Evolutionary conservation across 2,329 filamentous ascomycete species (phyloP).

Genomic region (Fusarium zealandicum): DNA sequence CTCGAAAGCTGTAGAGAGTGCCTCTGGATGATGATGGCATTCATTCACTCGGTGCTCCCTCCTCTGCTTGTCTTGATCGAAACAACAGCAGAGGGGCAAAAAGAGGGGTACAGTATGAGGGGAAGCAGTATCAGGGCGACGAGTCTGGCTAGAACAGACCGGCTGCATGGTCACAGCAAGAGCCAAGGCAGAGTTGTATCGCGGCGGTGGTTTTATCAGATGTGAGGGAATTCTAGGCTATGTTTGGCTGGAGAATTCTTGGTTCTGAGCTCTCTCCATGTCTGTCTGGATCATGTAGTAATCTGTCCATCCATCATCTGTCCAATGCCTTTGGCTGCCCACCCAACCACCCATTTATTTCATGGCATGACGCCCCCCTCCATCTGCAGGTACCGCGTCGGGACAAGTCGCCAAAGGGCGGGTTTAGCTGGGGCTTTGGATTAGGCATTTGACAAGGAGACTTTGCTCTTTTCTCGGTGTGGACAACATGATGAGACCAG

Average conservation of each 20-base stretch:
- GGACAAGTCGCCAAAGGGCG: slow-evolving; percentile 26
- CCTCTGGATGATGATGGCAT: not conserved
- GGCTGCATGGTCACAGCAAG: slow-evolving; percentile 18
- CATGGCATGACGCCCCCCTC: slow-evolving; percentile 28
- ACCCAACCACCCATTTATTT: slow-evolving; percentile 16
- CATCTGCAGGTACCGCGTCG: slow-evolving; percentile 36
- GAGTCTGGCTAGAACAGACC: slow-evolving; percentile 12
- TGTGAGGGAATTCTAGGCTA: slow-evolving; percentile 20
- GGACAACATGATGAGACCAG: not conserved
- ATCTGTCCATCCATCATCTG: not conserved
- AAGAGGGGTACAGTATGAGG: slow-evolving; percentile 22
- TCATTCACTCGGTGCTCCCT: not conserved
- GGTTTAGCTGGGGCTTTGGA: not conserved
- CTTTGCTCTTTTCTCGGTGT: too few relatives aligned
- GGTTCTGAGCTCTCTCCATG: slow-evolving; percentile 9
- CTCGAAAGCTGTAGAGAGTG: too few relatives aligned
- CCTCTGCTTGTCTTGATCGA: slow-evolving; percentile 1
- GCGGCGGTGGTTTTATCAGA: slow-evolving; percentile 17
- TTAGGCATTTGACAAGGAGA: not conserved
- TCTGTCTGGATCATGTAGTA: slow-evolving; percentile 10
- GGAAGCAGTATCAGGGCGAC: slow-evolving; percentile 18
- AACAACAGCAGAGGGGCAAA: slow-evolving; percentile 10
- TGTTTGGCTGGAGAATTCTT: not conserved
- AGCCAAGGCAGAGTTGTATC: slow-evolving; percentile 19
- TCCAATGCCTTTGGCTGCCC: slow-evolving; percentile 15